Percentiles rank a stretch among this genome's conserved stretches.
Evolutionary conservation across 2,329 filamentous ascomycete genomes (phyloP).

Genomic region (Xylariaceae sp.): DNA sequence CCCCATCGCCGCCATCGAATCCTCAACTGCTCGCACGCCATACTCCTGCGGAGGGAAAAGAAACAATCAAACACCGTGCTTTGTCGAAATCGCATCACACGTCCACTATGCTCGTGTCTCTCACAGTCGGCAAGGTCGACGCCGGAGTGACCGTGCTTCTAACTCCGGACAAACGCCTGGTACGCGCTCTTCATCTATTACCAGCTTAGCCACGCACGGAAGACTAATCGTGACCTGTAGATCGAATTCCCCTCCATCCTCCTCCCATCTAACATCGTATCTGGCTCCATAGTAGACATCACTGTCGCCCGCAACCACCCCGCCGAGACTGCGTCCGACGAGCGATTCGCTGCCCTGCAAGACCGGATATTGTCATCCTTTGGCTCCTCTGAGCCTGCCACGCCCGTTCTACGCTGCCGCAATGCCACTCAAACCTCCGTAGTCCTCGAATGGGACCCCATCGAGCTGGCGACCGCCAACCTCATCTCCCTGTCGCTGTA

Average conservation of each 20-base stretch:
- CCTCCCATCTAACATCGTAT: constrained; percentile 88
- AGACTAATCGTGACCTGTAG: constrained; percentile 43
- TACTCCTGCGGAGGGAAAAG: not conserved
- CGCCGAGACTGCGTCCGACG: constrained; percentile 70
- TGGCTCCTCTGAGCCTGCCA: constrained; percentile 68
- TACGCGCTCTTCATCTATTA: constrained; percentile 42
- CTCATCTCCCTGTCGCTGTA: constrained; percentile 85
- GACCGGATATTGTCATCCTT: constrained; percentile 82
- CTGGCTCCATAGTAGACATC: constrained; percentile 96
- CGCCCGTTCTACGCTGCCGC: constrained; percentile 79
- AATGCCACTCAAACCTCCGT: constrained; percentile 99
- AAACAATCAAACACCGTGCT: not conserved
- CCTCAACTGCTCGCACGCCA: not conserved
- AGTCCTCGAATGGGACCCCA: constrained; percentile 95
- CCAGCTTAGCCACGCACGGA: not conserved
- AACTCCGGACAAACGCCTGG: constrained; percentile 93
- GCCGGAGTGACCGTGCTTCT: constrained; percentile 95
- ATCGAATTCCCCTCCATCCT: constrained; percentile 99
- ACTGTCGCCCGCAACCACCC: constrained; percentile 80
- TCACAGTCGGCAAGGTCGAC: constrained; percentile 98
- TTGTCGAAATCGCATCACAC: not conserved
- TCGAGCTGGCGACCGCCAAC: constrained; percentile 86
- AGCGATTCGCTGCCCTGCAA: constrained; percentile 79
- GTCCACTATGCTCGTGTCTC: constrained; percentile 79
- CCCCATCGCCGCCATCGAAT: not conserved